Base-by-base conservation (phyloP, 768 basidiomycete genomes). In the Podaxis sp. region DNA sequence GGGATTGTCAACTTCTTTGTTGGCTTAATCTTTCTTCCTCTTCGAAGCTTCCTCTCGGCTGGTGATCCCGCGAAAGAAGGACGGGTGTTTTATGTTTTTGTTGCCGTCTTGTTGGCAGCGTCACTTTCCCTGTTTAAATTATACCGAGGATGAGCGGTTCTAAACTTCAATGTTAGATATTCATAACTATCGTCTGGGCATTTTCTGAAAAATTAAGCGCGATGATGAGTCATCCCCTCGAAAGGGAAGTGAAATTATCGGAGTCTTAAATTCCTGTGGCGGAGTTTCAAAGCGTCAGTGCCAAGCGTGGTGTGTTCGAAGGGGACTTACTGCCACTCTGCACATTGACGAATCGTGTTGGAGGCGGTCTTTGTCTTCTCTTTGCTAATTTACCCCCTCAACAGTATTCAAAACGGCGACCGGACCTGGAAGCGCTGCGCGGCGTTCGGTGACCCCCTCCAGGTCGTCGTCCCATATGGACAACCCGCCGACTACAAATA, bases 11-110 rank as follows among this genome's bases (percentile, higher is more conserved):
- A 96, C 73, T 96, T 97, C 69, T 48, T 88, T 63, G 89, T 99
- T 24, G 93, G 93, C 9, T 76, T 97, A 3, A 72, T 85, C 24
- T 99, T 99, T 76, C 79, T 98, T 22, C 95, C 94, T 0, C 74
- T 97, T 42, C 87, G 93, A 59, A 87, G 93, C 73, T 67, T 83
- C 19, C 81, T 99, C 49, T 82, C 92, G 8, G 81, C 81, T 2
- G 87, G 85, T 0, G 80, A 84, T 56, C 74, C 74, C 56, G 70
- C 71, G 56, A 89, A 91, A 66, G 89, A 92, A 68, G 95, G 95
- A n/a, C 82, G 90, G 52, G 87, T 98, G 2, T 98, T 98, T 72
- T 96, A 89, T 68, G 76, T 96, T 3, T 98, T 96, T 70, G 89
- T 86, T 2, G 79, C 69, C 0, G 68, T 88, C 12, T 77, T 96